A percentile compares a stretch with the other conserved stretches of the same genome.
Evolutionary conservation across 208 protist genomes (phyloP).

Genomic region (Endotrypanum monterogeii): DNA sequence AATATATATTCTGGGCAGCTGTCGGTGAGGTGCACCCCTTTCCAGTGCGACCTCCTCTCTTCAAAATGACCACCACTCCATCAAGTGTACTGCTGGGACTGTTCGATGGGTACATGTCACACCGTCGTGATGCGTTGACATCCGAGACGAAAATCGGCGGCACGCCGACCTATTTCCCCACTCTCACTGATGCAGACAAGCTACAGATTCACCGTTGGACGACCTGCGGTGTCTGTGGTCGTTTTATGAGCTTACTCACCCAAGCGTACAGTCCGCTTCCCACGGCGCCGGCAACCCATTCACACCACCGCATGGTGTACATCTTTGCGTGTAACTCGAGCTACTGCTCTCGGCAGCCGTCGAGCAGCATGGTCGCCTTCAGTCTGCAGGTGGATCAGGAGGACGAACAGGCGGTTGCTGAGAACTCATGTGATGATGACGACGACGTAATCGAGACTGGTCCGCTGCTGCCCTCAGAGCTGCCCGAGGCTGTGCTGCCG

Average conservation of each 20-base stretch:
- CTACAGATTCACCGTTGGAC: constrained; percentile 52
- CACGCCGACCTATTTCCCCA: constrained; percentile 54
- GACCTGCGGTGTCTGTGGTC: constrained; percentile 72
- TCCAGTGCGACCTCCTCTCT: background rate
- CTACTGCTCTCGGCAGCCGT: constrained; percentile 65
- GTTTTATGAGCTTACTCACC: constrained; percentile 66
- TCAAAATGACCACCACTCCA: constrained; percentile 1
- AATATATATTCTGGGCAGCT: too few species aligned
- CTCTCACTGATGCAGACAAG: constrained; percentile 38
- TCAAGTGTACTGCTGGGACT: constrained; percentile 55
- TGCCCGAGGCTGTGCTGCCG: constrained; percentile 58
- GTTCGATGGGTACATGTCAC: constrained; percentile 83
- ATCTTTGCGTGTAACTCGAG: constrained; percentile 79
- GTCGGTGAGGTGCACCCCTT: background rate
- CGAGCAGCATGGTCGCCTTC: constrained; percentile 71
- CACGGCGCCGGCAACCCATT: constrained; percentile 1
- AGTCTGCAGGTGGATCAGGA: constrained; percentile 74
- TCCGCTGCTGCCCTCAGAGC: constrained; percentile 37
- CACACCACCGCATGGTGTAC: constrained; percentile 85
- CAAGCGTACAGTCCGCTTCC: constrained; percentile 84
- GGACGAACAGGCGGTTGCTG: constrained; percentile 42
- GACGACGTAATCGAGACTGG: constrained; percentile 39
- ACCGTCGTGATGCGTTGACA: constrained; percentile 44
- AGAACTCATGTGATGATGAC: constrained; percentile 36
- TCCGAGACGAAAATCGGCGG: constrained; percentile 82